These are phyloP conservation scores for Suillus subluteus DNA, from an alignment of 768 basidiomycete species.

Conservation along the genomic window DNA sequence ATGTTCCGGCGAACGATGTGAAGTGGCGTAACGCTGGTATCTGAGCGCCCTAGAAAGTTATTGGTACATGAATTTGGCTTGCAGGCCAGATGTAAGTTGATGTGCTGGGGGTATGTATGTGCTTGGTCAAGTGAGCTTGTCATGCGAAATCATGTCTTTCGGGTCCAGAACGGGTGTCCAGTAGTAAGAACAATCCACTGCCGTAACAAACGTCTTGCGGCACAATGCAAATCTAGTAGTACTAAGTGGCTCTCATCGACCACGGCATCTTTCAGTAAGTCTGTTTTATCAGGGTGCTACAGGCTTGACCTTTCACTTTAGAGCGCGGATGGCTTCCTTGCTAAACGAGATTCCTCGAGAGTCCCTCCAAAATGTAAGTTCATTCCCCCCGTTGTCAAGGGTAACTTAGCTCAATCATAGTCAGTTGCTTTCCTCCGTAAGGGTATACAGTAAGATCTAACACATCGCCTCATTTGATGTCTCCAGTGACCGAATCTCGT, in stretches of 20 bases:
- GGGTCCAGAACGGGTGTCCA: constrained; percentile 5
- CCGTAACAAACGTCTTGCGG: neutral
- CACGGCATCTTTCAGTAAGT: neutral
- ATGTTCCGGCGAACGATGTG: neutral
- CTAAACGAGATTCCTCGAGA: constrained; percentile 39
- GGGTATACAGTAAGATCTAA: constrained; percentile 38
- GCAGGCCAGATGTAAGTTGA: constrained; percentile 13
- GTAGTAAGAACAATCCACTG: neutral
- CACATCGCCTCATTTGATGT: constrained; percentile 10
- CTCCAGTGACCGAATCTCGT: constrained; percentile 8
- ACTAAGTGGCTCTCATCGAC: neutral
- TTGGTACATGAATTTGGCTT: constrained; percentile 14
- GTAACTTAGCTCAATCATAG: constrained; percentile 14
- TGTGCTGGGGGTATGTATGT: neutral
- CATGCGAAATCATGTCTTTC: constrained; percentile 12
- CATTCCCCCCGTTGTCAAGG: constrained; percentile 1
- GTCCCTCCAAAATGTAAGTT: constrained; percentile 38
- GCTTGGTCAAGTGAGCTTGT: neutral
- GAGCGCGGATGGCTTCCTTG: constrained; percentile 1
- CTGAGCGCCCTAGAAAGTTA: neutral
- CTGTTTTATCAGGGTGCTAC: neutral
- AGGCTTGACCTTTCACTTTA: neutral
- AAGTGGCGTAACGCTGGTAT: constrained; percentile 13
- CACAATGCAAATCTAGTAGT: neutral
- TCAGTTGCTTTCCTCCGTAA: constrained; percentile 49